phyloP scores from a whole-genome alignment of 257 asterid genomes.

The Orobanche coerulescens region DNA sequence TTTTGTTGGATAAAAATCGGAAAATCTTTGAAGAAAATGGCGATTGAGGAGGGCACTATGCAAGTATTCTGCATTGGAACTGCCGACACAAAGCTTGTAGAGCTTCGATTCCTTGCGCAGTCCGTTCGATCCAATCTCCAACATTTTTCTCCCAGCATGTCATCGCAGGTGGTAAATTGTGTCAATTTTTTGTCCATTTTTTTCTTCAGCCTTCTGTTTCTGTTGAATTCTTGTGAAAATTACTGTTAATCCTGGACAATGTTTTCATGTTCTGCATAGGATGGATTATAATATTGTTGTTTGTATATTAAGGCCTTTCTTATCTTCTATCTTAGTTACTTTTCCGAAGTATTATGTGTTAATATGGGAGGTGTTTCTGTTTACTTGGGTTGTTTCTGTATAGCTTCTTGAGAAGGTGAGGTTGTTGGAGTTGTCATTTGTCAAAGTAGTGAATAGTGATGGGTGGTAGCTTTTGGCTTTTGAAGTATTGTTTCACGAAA shows the following conservation, averaged over 20 bases:
- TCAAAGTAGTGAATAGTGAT: too few relatives aligned
- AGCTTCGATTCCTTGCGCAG: slow-evolving; percentile 58
- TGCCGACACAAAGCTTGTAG: slow-evolving; percentile 79
- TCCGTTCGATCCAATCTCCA: slow-evolving; percentile 48
- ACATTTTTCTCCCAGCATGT: slow-evolving; percentile 35
- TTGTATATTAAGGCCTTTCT: not conserved
- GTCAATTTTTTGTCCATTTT: not conserved
- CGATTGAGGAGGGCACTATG: slow-evolving; percentile 5
- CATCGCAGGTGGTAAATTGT: slow-evolving; percentile 35
- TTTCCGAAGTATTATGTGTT: not conserved
- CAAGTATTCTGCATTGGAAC: slow-evolving; percentile 73
- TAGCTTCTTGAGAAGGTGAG: not conserved
- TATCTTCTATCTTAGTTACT: not conserved
- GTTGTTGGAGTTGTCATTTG: not conserved
- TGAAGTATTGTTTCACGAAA: too few relatives aligned
- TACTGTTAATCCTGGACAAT: not conserved
- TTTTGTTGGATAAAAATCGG: not conserved
- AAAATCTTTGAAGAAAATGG: slow-evolving; percentile 18
- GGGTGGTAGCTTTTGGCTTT: too few relatives aligned
- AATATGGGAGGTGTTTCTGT: too few relatives aligned
- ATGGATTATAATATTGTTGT: not conserved
- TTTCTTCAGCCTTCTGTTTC: not conserved
- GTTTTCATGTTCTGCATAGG: not conserved
- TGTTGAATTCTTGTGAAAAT: not conserved
- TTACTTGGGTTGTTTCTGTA: not conserved